phyloP scores from a whole-genome alignment of 1,284 basidiomycete genomes.

The Cryptococcus sp. region DNA sequence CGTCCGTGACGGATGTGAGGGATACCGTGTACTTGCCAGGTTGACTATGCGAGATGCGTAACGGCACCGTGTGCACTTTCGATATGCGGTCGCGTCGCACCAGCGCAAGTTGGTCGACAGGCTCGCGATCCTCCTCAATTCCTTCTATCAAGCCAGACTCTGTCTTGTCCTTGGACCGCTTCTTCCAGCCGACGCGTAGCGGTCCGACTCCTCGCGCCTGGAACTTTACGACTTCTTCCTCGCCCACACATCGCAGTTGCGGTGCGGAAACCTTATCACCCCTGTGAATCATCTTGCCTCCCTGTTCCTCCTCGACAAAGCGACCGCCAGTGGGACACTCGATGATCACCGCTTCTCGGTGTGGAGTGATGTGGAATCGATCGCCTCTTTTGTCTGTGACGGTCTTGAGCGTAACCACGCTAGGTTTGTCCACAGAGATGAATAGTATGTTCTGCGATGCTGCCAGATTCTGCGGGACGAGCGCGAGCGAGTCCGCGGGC shows the following conservation, averaged over 20 bases:
- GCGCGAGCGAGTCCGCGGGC: conserved; percentile 39
- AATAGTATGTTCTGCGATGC: conserved; percentile 72
- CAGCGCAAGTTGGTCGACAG: conserved; percentile 27
- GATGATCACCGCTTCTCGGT: conserved; percentile 70
- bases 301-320: conserved; percentile 28
- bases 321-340: conserved; percentile 71
- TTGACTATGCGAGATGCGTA: conserved; percentile 39
- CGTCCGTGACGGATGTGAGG: conserved; percentile 51
- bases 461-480: conserved; percentile 58
- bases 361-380: conserved; percentile 63
- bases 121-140: conserved; percentile 63
- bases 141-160: conserved; percentile 78
- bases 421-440: conserved; percentile 67
- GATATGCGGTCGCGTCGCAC: conserved; percentile 36
- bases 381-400: conserved; percentile 69
- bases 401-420: conserved; percentile 66
- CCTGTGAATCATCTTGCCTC: conserved; percentile 36
- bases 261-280: conserved; percentile 50
- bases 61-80: conserved; percentile 41
- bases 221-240: conserved; percentile 65
- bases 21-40: conserved; percentile 54
- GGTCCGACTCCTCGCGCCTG: conserved; percentile 76
- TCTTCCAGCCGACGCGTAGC: conserved; percentile 73
- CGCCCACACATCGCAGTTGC: conserved; percentile 68
- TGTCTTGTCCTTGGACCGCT: conserved; percentile 59